phyloP scores from a whole-genome alignment of 2,329 filamentous ascomycete genomes.

The Aspergillus sp. region DNA sequence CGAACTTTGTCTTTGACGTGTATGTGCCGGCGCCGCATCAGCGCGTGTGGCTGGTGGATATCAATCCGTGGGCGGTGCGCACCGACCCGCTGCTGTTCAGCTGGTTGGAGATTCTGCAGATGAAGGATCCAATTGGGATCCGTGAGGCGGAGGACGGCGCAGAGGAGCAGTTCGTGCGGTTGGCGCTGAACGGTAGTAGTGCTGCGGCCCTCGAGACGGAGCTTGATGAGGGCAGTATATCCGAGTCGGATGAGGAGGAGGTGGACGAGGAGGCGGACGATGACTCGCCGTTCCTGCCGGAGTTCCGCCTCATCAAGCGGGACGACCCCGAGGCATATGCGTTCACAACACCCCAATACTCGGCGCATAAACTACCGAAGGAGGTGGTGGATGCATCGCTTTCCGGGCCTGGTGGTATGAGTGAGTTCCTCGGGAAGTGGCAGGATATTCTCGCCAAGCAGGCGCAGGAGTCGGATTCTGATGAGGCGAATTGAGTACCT shows the following conservation, averaged over 20 bases:
- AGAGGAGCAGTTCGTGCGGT: conserved; percentile 33
- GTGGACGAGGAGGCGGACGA: conserved; percentile 50
- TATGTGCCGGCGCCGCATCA: conserved; percentile 78
- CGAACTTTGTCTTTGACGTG: conserved; percentile 84
- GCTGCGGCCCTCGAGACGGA: conserved; percentile 9
- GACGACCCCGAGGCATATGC: conserved; percentile 87
- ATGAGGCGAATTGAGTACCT: neutral
- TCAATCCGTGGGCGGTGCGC: conserved; percentile 88
- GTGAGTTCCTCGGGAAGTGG: conserved; percentile 78
- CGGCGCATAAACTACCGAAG: conserved; percentile 89
- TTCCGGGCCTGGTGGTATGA: conserved; percentile 70
- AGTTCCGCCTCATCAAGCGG: conserved; percentile 76
- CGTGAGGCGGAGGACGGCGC: conserved; percentile 31
- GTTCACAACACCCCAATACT: conserved; percentile 83
- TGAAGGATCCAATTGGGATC: conserved; percentile 49
- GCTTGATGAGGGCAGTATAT: conserved; percentile 21
- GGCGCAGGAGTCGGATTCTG: conserved; percentile 35
- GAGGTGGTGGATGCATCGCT: conserved; percentile 75
- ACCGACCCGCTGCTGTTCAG: conserved; percentile 88
- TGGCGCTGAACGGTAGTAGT: conserved; percentile 29
- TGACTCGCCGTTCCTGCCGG: conserved; percentile 59
- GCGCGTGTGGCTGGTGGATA: conserved; percentile 80
- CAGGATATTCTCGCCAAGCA: conserved; percentile 54
- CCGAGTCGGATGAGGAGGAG: conserved; percentile 31
- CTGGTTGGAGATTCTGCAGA: conserved; percentile 80